phyloP scores from a whole-genome alignment of 2,329 filamentous ascomycete genomes.

The Falciphora oryzae region DNA sequence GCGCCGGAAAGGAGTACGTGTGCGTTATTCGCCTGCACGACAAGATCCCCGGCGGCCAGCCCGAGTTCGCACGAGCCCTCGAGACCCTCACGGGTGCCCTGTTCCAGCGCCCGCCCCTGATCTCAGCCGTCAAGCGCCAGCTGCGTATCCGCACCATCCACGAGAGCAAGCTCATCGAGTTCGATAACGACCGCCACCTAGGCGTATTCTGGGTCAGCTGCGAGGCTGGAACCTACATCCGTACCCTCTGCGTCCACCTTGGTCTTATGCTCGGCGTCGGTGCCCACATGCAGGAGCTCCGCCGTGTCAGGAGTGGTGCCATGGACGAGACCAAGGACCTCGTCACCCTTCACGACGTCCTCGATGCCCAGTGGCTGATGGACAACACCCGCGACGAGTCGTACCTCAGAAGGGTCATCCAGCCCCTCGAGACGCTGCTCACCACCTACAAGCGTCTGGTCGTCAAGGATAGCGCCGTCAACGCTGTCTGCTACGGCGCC shows the following conservation, averaged over 20 bases:
- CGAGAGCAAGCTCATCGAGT: constrained; percentile 94
- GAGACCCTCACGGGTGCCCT: constrained; percentile 95
- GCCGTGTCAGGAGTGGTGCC: constrained; percentile 86
- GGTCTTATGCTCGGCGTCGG: constrained; percentile 41
- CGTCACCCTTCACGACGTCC: constrained; percentile 89
- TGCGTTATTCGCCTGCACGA: constrained; percentile 93
- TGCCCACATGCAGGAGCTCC: constrained; percentile 96
- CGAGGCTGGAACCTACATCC: constrained; percentile 97
- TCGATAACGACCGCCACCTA: constrained; percentile 95
- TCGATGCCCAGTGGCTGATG: constrained; percentile 93
- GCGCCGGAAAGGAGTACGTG: constrained; percentile 98
- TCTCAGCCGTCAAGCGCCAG: constrained; percentile 98
- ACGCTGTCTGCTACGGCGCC: constrained; percentile 96
- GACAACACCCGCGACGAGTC: constrained; percentile 96
- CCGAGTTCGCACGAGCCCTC: constrained; percentile 86
- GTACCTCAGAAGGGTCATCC: constrained; percentile 85
- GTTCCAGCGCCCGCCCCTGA: constrained; percentile 94
- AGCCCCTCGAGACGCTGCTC: constrained; percentile 86
- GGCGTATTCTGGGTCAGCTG: constrained; percentile 99
- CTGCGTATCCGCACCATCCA: constrained; percentile 97
- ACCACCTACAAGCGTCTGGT: constrained; percentile 94
- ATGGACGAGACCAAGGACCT: constrained; percentile 88
- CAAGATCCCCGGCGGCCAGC: constrained; percentile 87
- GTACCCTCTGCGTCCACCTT: constrained; percentile 94
- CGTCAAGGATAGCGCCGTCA: constrained; percentile 94